Base-by-base conservation (phyloP, 805 yeast genomes). In the Ogataea zsoltii region DNA sequence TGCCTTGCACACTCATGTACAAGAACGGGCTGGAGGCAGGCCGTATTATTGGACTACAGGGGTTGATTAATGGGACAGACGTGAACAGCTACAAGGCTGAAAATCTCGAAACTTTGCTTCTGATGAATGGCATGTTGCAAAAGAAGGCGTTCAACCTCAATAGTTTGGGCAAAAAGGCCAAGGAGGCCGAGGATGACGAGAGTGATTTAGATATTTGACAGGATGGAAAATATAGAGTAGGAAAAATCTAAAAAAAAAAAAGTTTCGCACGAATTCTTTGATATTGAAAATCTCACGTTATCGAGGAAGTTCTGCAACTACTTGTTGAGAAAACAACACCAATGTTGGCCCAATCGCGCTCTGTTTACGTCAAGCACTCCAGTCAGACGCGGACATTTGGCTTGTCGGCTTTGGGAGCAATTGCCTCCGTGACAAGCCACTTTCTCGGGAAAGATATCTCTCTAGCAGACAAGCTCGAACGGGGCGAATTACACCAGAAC, bases 1-100 rank as follows among this genome's bases (percentile, higher is more conserved):
- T 88, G 4, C 96, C 96, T 0, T 83, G 82, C 52, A 81, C 88
- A 2, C 63, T 85, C 2, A 69, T 80, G 7, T 88, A 83, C 57
- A 68, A 66, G 11, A 68, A 75, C 30, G 91, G 91, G 1, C 63
- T 72, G 35, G 92, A 86, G 54, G 59, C 69, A 3, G 72, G 75
- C 12, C 66, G 88, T 49, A 57, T 87, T 4, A 74, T 87, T 4
- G 96, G 96, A 5, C 83, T 88, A 56, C 83, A 82, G 42, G 74
- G 76, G 26, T 65, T 88, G 35, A 80, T 23, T 56, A 60, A 42
- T 7, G 62, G 58, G 34, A 71, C 70, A 29, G 67, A 74, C 40
- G 66, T 56, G 3, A 71, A 73, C 41, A 74, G 70, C 33, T 81
- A 83, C 54, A 57, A 70, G 2, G 54, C 76, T 7, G 74, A 69